Evolutionary conservation across 179 eudicot species (phyloP).

Genomic region (Amaranthus tricolor): DNA sequence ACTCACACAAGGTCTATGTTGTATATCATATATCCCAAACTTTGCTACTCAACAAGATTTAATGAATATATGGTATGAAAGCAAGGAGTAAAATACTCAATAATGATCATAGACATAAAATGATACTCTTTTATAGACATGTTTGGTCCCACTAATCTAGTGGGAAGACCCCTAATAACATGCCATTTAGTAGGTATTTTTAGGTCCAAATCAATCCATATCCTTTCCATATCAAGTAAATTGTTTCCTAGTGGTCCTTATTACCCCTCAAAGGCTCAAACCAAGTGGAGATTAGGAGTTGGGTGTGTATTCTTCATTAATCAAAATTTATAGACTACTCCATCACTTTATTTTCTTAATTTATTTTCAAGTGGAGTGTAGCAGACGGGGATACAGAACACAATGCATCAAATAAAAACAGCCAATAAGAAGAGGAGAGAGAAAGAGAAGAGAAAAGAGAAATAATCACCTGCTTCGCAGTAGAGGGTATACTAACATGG

Average conservation of each 20-base stretch:
- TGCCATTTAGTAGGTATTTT: conserved; percentile 13
- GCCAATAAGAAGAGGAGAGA: neutral
- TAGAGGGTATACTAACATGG: conserved; percentile 81
- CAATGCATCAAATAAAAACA: neutral
- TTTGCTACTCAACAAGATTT: neutral
- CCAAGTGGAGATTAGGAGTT: conserved; percentile 12
- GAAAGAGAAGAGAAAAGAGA: neutral
- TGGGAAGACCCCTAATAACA: conserved; percentile 29
- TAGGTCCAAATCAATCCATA: conserved; percentile 17
- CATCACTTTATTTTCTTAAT: neutral
- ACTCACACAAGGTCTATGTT: too few relatives aligned
- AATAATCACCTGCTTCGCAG: conserved; percentile 57
- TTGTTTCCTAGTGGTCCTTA: conserved; percentile 26
- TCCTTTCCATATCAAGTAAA: conserved; percentile 31
- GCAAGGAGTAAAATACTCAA: neutral
- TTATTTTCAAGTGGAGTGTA: neutral
- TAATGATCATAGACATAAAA: neutral
- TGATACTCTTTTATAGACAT: neutral
- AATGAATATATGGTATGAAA: neutral
- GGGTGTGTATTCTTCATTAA: too few relatives aligned
- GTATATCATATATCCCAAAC: too few relatives aligned
- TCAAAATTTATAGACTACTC: too few relatives aligned
- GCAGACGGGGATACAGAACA: neutral
- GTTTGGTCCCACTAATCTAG: conserved; percentile 21
- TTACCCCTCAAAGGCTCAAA: neutral